Base-by-base conservation (phyloP, 805 yeast genomes). In the Diddensiella transvaalensis region DNA sequence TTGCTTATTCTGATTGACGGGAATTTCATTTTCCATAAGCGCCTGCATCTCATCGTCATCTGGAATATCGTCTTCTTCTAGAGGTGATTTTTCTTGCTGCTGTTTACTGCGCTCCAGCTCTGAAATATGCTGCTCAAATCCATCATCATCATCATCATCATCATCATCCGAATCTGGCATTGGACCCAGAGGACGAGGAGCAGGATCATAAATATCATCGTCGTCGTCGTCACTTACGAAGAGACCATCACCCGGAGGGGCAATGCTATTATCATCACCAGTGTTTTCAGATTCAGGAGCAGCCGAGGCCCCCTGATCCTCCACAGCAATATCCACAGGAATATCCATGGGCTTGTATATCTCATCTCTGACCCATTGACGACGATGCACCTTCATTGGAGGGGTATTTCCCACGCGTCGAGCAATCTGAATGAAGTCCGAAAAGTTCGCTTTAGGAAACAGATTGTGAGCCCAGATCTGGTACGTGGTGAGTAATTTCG, bases 361-460 rank as follows among this genome's bases (percentile, higher is more conserved):
- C 72, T 26, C 55, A 10, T 51, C 54, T 15, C 13, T 17, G n/a
- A 53, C 42, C 50, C 48, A 43, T n/a, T 29, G 41, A 22, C 38
- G 36, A n/a, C 58, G 40, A 10, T 40, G 40, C 21, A 45, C 42
- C 30, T 39, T 45, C 45, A 53, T 42, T 2, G 42, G 17, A 3
- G 37, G 32, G 11, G 30, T 19, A 18, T 32, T 33, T 10, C 59
- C 57, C 17, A 39, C 45, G 13, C 72, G 66, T 36, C 75, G 70
- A 42, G 82, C 65, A 55, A 83, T 65, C 21, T 73, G 70, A 1
- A 84, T 66, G 58, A 89, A 82, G 62, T 87, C 95, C 41, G 71
- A 70, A 55, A 89, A 86, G 53, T 78, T 82, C 13, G 93, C 87
- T 67, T 84, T 85, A 3, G 96, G 95, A 60, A 76, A 87, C 33